These are phyloP conservation scores for Rutstroemia sp. DNA, from an alignment of 2,329 filamentous ascomycete species.

Conservation along the genomic window DNA sequence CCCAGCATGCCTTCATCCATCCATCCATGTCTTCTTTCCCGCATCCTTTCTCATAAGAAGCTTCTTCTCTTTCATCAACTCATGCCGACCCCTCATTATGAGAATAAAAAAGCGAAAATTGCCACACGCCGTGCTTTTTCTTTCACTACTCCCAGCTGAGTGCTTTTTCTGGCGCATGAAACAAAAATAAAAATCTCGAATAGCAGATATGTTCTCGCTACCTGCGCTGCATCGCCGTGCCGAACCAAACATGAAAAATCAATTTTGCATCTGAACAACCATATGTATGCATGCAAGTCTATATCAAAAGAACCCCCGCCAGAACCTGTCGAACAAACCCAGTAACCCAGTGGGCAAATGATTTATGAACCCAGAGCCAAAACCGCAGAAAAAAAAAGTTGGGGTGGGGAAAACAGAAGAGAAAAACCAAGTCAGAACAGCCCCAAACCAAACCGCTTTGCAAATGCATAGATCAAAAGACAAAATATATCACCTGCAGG, in stretches of 20 bases:
- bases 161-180: not conserved
- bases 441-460: slow-evolving; percentile 19
- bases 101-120: not conserved
- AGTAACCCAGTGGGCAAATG: slow-evolving; percentile 9
- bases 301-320: slow-evolving; percentile 11
- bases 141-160: not conserved
- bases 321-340: not conserved
- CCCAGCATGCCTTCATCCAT: not conserved
- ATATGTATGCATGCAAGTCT: slow-evolving; percentile 11
- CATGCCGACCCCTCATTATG: not conserved
- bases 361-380: slow-evolving; percentile 9
- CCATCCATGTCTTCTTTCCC: not conserved
- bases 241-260: slow-evolving; percentile 2
- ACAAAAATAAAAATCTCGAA: not conserved
- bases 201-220: not conserved
- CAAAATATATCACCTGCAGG: slow-evolving; percentile 15
- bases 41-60: not conserved
- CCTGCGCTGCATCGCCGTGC: not conserved
- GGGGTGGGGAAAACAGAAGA: slow-evolving; percentile 1
- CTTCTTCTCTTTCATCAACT: not conserved
- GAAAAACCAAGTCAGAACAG: slow-evolving; percentile 13
- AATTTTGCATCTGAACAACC: slow-evolving; percentile 3
- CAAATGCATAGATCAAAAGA: slow-evolving; percentile 26
- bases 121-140: not conserved
- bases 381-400: slow-evolving; percentile 4